These are phyloP conservation scores for Aureobasidium melanogenum DNA, from an alignment of 2,329 filamentous ascomycete species.

Conservation along the genomic window DNA sequence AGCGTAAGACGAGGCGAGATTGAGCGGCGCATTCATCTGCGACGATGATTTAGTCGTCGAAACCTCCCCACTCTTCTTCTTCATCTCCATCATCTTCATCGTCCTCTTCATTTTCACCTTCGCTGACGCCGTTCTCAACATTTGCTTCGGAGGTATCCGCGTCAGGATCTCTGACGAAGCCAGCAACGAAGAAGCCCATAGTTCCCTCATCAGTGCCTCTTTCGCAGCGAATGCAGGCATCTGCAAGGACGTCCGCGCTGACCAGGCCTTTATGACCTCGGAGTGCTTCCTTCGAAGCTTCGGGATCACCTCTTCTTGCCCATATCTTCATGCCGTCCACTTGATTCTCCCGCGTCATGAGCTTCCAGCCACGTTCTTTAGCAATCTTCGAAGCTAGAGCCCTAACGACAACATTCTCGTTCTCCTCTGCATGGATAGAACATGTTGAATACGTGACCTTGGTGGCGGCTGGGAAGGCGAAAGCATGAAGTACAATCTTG, in stretches of 20 bases:
- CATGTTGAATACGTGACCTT: conserved; percentile 91
- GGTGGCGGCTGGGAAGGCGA: conserved; percentile 65
- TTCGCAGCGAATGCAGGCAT: conserved; percentile 18
- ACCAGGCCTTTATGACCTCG: conserved; percentile 22
- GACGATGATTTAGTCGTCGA: conserved; percentile 24
- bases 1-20: neutral
- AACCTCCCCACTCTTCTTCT: conserved; percentile 36
- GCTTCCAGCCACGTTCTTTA: conserved; percentile 60
- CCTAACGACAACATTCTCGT: conserved; percentile 71
- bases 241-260: conserved; percentile 20
- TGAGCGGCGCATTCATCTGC: neutral
- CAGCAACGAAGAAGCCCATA: conserved; percentile 95
- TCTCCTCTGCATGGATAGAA: conserved; percentile 78
- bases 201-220: conserved; percentile 44
- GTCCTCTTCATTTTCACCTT: neutral
- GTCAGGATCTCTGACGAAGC: conserved; percentile 56
- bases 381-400: conserved; percentile 63
- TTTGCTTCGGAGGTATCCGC: neutral
- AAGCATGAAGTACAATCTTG: conserved; percentile 71
- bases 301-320: conserved; percentile 47
- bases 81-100: conserved; percentile 22
- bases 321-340: conserved; percentile 67
- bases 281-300: conserved; percentile 27
- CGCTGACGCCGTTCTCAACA: neutral
- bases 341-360: conserved; percentile 65